These are phyloP conservation scores for Botrytis byssoidea DNA, from an alignment of 2,329 filamentous ascomycete species.

Conservation along the genomic window DNA sequence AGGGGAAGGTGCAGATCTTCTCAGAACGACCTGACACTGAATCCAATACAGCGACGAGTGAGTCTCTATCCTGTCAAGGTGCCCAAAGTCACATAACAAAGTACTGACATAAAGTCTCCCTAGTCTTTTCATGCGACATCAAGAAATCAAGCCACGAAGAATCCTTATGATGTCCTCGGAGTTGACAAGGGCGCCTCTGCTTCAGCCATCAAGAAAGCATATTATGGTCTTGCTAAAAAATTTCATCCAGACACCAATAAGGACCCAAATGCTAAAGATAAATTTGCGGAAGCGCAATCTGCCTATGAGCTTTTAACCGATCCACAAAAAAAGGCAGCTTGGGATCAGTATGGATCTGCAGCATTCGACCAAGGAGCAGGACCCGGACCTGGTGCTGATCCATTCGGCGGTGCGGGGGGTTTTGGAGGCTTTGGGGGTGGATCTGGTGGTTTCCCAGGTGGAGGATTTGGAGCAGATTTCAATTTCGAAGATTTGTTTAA, in stretches of 20 bases:
- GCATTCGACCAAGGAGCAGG: slow-evolving; percentile 74
- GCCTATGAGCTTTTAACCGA: slow-evolving; percentile 95
- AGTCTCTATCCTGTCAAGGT: slow-evolving; percentile 18
- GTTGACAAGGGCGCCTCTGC: slow-evolving; percentile 78
- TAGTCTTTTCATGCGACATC: slow-evolving; percentile 38
- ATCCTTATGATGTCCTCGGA: slow-evolving; percentile 86
- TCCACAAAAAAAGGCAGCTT: slow-evolving; percentile 87
- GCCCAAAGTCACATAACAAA: neutral
- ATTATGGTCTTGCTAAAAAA: slow-evolving; percentile 96
- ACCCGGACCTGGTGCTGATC: slow-evolving; percentile 55
- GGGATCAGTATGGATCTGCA: slow-evolving; percentile 83
- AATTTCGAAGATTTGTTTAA: slow-evolving; percentile 96
- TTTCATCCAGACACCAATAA: slow-evolving; percentile 99
- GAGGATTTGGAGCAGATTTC: slow-evolving; percentile 75
- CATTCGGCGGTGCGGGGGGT: slow-evolving; percentile 63
- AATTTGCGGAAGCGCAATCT: slow-evolving; percentile 87
- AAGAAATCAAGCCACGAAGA: slow-evolving; percentile 48
- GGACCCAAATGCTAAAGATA: slow-evolving; percentile 87
- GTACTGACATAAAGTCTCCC: slow-evolving; percentile 3
- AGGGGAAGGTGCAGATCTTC: slow-evolving; percentile 1
- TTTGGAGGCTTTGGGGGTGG: slow-evolving; percentile 50
- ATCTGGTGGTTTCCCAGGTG: slow-evolving; percentile 52
- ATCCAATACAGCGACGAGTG: slow-evolving; percentile 32
- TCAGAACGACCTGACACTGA: neutral
- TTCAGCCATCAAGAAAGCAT: slow-evolving; percentile 94